A percentile compares a stretch with the other conserved stretches of the same genome.
phyloP scores from a whole-genome alignment of 352 stramenopile genomes.

The Elongisporangium prolatum region DNA sequence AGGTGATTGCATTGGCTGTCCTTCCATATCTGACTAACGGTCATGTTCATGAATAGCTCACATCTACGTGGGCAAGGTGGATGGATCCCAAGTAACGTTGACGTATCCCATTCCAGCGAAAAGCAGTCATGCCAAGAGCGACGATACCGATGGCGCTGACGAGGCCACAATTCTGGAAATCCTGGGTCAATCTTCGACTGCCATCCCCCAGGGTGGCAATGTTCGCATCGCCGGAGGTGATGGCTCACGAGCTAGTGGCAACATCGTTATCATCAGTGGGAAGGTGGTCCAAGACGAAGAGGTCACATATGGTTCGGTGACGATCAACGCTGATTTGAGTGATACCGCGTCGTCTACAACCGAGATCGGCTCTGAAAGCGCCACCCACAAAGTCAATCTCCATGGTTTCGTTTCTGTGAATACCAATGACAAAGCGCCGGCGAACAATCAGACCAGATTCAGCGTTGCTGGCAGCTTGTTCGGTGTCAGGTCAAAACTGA shows the following conservation, averaged over 20 bases:
- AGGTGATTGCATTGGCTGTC: background rate
- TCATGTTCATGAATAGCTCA: conserved; percentile 1
- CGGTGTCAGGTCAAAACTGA: conserved; percentile 31
- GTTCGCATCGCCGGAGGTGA: conserved; percentile 51
- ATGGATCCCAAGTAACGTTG: conserved; percentile 11
- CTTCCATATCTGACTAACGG: background rate
- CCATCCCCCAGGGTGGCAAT: conserved; percentile 40
- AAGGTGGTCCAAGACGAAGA: conserved; percentile 20
- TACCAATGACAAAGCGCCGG: conserved; percentile 16
- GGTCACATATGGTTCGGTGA: conserved; percentile 28
- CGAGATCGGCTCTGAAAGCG: conserved; percentile 52
- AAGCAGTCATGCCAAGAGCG: conserved; percentile 1
- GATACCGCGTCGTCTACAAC: conserved; percentile 35
- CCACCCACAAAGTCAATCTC: conserved; percentile 44
- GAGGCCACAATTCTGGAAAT: conserved; percentile 37
- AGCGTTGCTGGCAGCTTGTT: conserved; percentile 35
- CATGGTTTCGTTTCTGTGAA: conserved; percentile 60
- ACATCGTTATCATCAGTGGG: conserved; percentile 44
- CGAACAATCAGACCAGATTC: conserved; percentile 38
- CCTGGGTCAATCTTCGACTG: conserved; percentile 43
- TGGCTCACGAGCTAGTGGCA: conserved; percentile 34
- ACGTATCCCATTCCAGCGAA: conserved; percentile 4
- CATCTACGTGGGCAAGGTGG: conserved; percentile 15
- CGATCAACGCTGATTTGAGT: conserved; percentile 54
- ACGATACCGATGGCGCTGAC: conserved; percentile 3